Percentiles rank a stretch among this genome's conserved stretches.
These are phyloP conservation scores for Sordariomycetes sp. DNA, from an alignment of 2,329 filamentous ascomycete species.

Conservation along the genomic window DNA sequence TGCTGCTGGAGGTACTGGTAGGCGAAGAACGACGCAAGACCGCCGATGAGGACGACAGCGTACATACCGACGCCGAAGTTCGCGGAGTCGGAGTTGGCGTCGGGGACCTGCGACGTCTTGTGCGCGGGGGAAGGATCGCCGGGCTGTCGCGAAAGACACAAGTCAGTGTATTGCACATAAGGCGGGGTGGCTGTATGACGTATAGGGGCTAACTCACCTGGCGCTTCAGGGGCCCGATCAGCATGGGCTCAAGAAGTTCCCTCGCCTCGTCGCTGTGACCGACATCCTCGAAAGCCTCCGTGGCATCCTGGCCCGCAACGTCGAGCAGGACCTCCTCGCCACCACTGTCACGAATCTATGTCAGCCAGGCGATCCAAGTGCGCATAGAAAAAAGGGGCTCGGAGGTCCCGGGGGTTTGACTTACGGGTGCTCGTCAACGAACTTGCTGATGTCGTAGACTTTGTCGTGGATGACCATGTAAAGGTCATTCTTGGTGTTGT, in stretches of 20 bases:
- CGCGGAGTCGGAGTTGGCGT: slow-evolving; percentile 31
- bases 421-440: slow-evolving; percentile 93
- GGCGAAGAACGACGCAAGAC: slow-evolving; percentile 60
- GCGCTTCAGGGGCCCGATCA: slow-evolving; percentile 69
- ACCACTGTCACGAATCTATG: slow-evolving; percentile 48
- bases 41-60: slow-evolving; percentile 66
- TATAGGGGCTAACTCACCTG: slow-evolving; percentile 39
- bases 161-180: background rate
- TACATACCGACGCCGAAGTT: slow-evolving; percentile 70
- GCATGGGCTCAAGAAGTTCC: slow-evolving; percentile 72
- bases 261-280: slow-evolving; percentile 97
- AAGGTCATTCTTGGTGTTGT: slow-evolving; percentile 89
- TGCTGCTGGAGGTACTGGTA: slow-evolving; percentile 71
- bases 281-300: slow-evolving; percentile 97
- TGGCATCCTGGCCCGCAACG: slow-evolving; percentile 88
- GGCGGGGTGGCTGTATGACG: background rate
- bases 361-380: background rate
- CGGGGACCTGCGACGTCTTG: slow-evolving; percentile 33
- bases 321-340: slow-evolving; percentile 97
- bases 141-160: slow-evolving; percentile 31
- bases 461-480: slow-evolving; percentile 91
- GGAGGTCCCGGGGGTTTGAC: slow-evolving; percentile 15
- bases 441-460: slow-evolving; percentile 81
- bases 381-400: background rate
- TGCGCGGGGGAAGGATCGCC: slow-evolving; percentile 67